Base-by-base conservation (phyloP, 2,329 filamentous ascomycete species). In the Colletotrichum musae region DNA sequence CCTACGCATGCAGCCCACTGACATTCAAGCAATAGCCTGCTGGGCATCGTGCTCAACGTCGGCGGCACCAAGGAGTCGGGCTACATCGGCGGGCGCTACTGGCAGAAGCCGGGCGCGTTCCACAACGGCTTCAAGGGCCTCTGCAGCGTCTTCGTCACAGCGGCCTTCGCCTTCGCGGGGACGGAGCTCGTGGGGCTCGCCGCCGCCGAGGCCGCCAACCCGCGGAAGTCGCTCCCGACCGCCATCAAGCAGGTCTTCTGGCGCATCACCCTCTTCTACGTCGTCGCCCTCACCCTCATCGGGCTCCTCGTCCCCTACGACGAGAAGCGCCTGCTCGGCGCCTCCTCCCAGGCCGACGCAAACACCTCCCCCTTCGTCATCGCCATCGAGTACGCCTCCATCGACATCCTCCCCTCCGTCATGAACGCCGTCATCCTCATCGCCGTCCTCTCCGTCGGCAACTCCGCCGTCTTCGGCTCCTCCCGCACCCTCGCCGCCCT, bases 341-440 rank as follows among this genome's bases (percentile, higher is more conserved):
- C 84, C 53, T 75, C 74, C 18, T 86, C 84, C 18, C 80, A 81
- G 10, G 83, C 82, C 41, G 85, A 85, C 48, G 89, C 91, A 51
- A 89, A 90, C 28, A 92, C 94, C 1, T 97, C 94, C 3, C 95
- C 95, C 2, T 98, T 98, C 78, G 95, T 98, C 74, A 97, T 98
- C 75, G 94, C 95, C 71, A 97, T 97, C 74, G 85, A 92, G 73
- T 92, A 94, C 71, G 94, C 94, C 1, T 92, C 93, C 9, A 97
- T 98, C 74, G 82, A 88, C 50, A 91, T 92, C 2, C 87, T 98
- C 3, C 94, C 94, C 2, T 95, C 93, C 0, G 88, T 98, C 62
- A 97, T 98, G 92, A 98, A 98, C 80, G 91, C 90, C n/a, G 94
- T 98, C 70, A 97, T 98, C 78, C 90, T 98, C 77, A 90, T 97